Percentiles rank a stretch among this genome's conserved stretches.
phyloP scores from a whole-genome alignment of 2,329 filamentous ascomycete genomes.

The Coniochaeta hoffmannii region DNA sequence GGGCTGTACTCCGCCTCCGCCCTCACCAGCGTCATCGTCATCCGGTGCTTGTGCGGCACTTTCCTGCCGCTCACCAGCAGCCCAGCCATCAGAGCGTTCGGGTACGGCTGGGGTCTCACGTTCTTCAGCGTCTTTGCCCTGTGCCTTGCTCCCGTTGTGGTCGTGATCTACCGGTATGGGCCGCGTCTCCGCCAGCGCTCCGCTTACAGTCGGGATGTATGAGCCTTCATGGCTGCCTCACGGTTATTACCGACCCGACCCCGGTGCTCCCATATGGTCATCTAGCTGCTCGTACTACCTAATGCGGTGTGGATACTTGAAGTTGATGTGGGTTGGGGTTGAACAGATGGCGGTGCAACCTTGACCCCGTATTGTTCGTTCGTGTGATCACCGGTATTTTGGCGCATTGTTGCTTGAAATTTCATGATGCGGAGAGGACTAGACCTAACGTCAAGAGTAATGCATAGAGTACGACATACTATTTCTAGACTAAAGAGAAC shows the following conservation, averaged over 20 bases:
- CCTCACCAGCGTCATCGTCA: slow-evolving; percentile 48
- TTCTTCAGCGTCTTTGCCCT: slow-evolving; percentile 34
- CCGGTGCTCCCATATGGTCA: no score
- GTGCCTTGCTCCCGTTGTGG: slow-evolving; percentile 40
- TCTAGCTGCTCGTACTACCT: no score
- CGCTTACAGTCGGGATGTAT: slow-evolving; percentile 34
- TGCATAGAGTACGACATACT: no score
- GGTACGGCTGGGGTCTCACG: slow-evolving; percentile 44
- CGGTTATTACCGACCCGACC: no score
- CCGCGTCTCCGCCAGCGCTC: slow-evolving; percentile 41
- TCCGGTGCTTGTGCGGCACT: slow-evolving; percentile 46
- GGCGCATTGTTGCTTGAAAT: no score
- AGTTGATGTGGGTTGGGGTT: neutral
- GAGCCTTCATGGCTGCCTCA: neutral
- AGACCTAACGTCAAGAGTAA: no score
- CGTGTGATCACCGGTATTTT: no score
- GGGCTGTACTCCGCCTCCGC: slow-evolving; percentile 49
- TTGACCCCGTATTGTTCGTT: no score
- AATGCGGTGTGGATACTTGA: no score
- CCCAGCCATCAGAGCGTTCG: slow-evolving; percentile 38
- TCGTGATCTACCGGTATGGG: slow-evolving; percentile 43
- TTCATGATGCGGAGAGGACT: no score
- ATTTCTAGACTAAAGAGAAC: no score
- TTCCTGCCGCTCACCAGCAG: slow-evolving; percentile 45
- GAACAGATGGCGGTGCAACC: no score